Evolutionary conservation across 2,329 filamentous ascomycete species (phyloP).

Genomic region (Aspergillus awamori): DNA sequence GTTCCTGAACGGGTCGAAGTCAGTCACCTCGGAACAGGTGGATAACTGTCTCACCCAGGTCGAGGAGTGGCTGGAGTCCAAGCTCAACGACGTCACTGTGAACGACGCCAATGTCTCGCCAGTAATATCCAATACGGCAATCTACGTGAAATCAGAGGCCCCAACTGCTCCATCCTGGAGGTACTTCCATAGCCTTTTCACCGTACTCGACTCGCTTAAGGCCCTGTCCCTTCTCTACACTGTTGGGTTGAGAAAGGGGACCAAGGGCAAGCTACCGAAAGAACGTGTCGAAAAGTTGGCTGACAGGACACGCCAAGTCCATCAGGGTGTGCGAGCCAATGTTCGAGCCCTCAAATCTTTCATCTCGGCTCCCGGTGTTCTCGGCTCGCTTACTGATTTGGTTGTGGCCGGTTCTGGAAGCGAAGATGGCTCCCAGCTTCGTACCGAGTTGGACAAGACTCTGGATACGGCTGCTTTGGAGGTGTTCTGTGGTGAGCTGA

Average conservation of each 20-base stretch:
- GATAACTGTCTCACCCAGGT: conserved; percentile 32
- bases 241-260: conserved; percentile 34
- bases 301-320: conserved; percentile 29
- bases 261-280: conserved; percentile 38
- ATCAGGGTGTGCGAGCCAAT: conserved; percentile 40
- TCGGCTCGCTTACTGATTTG: conserved; percentile 46
- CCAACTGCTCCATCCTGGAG: conserved; percentile 44
- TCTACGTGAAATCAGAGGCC: conserved; percentile 27
- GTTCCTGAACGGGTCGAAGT: conserved; percentile 39
- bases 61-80: conserved; percentile 37
- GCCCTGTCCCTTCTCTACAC: conserved; percentile 39
- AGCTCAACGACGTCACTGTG: conserved; percentile 26
- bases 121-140: conserved; percentile 28
- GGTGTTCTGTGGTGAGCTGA: conserved; percentile 47
- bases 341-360: conserved; percentile 41
- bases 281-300: conserved; percentile 37
- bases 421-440: conserved; percentile 31
- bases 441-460: conserved; percentile 37
- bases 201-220: conserved; percentile 46
- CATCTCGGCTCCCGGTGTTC: conserved; percentile 44
- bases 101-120: conserved; percentile 24
- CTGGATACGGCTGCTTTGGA: conserved; percentile 45
- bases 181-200: conserved; percentile 44
- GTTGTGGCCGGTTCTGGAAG: conserved; percentile 33
- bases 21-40: conserved; percentile 32